Percentiles rank a stretch among this genome's conserved stretches.
Evolutionary conservation across 176 grass and related monocot genomes (phyloP).

Genomic region (Ananas comosus): DNA sequence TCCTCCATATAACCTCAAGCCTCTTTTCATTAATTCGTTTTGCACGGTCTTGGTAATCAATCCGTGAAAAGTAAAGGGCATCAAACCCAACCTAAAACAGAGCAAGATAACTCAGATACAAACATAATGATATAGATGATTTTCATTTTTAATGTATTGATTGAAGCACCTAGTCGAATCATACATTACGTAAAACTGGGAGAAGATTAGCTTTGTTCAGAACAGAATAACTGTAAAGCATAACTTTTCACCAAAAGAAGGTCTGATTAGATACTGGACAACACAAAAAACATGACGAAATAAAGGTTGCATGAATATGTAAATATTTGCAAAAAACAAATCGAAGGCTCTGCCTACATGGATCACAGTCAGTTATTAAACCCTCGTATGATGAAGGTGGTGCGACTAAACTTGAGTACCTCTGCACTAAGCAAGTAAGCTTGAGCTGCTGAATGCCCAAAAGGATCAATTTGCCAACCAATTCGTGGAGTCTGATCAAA

Average conservation of each 20-base stretch:
- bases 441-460: slow-evolving; percentile 89
- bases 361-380: too few species aligned
- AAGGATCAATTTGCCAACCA: slow-evolving; percentile 94
- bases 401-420: slow-evolving; percentile 19
- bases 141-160: too few species aligned
- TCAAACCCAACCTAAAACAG: slow-evolving; percentile 76
- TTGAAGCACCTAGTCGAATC: too few species aligned
- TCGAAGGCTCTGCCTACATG: too few species aligned
- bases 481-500: slow-evolving; percentile 70
- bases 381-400: too few species aligned
- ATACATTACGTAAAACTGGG: not conserved
- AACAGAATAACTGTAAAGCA: too few species aligned
- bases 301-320: too few species aligned
- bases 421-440: slow-evolving; percentile 78
- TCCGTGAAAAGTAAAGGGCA: slow-evolving; percentile 87
- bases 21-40: slow-evolving; percentile 56
- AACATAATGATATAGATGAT: not conserved
- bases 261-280: too few species aligned
- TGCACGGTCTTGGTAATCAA: slow-evolving; percentile 86
- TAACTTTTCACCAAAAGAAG: too few species aligned
- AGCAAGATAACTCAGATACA: not conserved
- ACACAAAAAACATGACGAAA: too few species aligned
- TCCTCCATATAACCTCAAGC: slow-evolving; percentile 89
- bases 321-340: too few species aligned
- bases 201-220: not conserved